Base-by-base conservation (phyloP, 164 flowering plant species). In the Vitis riparia region DNA sequence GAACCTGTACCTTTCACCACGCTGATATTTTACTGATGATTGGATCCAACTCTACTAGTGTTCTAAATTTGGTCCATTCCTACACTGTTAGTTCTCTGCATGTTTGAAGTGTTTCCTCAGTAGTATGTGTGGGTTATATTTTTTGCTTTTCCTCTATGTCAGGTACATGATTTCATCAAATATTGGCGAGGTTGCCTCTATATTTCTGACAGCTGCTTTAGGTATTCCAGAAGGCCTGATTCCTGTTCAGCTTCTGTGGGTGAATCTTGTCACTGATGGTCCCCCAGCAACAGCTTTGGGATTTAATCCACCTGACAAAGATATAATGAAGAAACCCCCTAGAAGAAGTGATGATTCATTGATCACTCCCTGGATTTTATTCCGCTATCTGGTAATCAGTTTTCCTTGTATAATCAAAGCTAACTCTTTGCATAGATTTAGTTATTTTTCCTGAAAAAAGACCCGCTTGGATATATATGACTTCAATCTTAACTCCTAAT, bases 161-260 rank as follows among this genome's bases (percentile, higher is more conserved):
- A 91, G 97, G 83, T 93, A 93, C 83, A 91, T 93, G 97, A 91
- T 93, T 61, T 91, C 98, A 27, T 93, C 98, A 55, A 93, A 93
- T 73, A 89, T 93, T 16, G 98, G 98, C 10, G 98, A 93, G 78
- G 97, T 91, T 55, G 95, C 93, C 11, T 91, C 90, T 23, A 93
- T 93, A 76, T 93, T 93, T 74, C 78, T 93, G n/a, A 91, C 98
- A 55, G 92, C 97, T 19, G 97, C 97, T 27, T 70, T 93, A 68
- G 97, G 95, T 44, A 90, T 93, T 81, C 98, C 98, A 0, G 97
- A 91, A 76, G 96, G 97, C 51, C 68, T 93, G 77, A 91, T 91
- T 51, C 98, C 98, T 44, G 96, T 93, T 62, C 98, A 93, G 83
- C 95, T 93, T 79, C 84, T 93, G 55, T 93, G 98, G 98, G 98